Percentiles rank a stretch among this genome's conserved stretches.
These are phyloP conservation scores for Pichia sp. DNA, from an alignment of 1,139 yeast genomes.

Conservation along the genomic window DNA sequence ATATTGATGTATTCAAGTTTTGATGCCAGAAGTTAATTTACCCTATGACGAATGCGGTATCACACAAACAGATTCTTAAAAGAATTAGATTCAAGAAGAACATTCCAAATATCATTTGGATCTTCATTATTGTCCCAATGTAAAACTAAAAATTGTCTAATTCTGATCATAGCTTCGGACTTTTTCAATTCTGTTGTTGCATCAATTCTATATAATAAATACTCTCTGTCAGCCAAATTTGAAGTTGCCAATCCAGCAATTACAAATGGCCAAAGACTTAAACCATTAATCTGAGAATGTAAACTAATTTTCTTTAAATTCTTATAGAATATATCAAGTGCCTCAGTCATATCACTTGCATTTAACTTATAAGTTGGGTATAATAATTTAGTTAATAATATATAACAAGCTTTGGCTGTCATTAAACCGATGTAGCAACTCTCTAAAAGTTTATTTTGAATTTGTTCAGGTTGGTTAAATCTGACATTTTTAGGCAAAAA, in stretches of 20 bases:
- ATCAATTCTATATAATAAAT: slow-evolving; percentile 14
- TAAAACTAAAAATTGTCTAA: neutral
- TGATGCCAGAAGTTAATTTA: neutral
- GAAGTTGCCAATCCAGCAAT: slow-evolving; percentile 17
- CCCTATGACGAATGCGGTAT: neutral
- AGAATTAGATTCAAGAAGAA: slow-evolving; percentile 1
- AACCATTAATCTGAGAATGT: slow-evolving; percentile 11
- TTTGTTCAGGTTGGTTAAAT: neutral
- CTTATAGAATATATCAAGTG: slow-evolving; percentile 7
- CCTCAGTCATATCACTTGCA: slow-evolving; percentile 11
- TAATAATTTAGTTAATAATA: slow-evolving; percentile 17
- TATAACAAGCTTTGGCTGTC: slow-evolving; percentile 16
- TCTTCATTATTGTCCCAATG: slow-evolving; percentile 1
- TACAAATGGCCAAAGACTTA: slow-evolving; percentile 17
- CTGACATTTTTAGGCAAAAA: slow-evolving; percentile 7
- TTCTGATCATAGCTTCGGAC: slow-evolving; percentile 3
- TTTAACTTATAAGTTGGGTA: slow-evolving; percentile 10
- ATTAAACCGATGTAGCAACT: slow-evolving; percentile 13
- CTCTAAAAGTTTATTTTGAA: slow-evolving; percentile 6
- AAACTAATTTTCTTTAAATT: slow-evolving; percentile 12
- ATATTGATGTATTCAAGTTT: neutral
- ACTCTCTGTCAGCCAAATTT: slow-evolving; percentile 11
- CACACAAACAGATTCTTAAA: neutral
- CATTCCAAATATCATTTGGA: slow-evolving; percentile 3
- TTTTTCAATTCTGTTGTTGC: slow-evolving; percentile 5